Base-by-base conservation (phyloP, 495 filamentous ascomycete species). In the Hypoxylon crocopeplum region DNA sequence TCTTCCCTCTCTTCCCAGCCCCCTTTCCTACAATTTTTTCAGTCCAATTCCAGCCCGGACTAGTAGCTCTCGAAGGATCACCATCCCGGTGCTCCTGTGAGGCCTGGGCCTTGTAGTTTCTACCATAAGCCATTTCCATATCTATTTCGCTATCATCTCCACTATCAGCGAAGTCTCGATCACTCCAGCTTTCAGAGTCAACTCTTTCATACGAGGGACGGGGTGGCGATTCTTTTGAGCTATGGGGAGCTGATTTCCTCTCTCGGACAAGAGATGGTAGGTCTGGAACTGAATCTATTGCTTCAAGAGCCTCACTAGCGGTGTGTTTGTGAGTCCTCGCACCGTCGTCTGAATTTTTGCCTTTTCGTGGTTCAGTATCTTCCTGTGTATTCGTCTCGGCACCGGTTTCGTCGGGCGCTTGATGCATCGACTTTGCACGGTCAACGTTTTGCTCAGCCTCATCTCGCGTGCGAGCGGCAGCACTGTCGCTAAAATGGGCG, bases 401-500 rank as follows among this genome's bases (percentile, higher is more conserved):
- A 2, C 80, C 78, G 13, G 74, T 67, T 27, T 67, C 66, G 36
- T 75, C 75, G 0, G 75, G 74, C 7, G 46, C 54, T 34, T 75
- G 62, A 12, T 66, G 41, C 4, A 69, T 48, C 3, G 56, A 53
- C 48, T 75, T 79, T 1, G 80, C 78, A 8, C 75, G 69, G 59
- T 83, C 79, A 16, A 30, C 47, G 11, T 61, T 67, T 15, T 53
- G 47, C 64, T 79, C 77, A 7, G 70, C 50, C 17, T 84, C 82
- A 64, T 92, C 90, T 2, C 82, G 75, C 1, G 78, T 83, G 17
- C 72, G 76, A 2, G 87, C 84, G 2, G 77, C 72, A 30, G 83
- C 82, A 0, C 80, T 82, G 60, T 90, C 84, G 36, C 84, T 86
- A 65, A 98, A 98, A 67, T 98, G 94, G 0, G 91, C 91, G 67